phyloP scores from a whole-genome alignment of 1,284 basidiomycete species.

The Cryptococcus hybrid region DNA sequence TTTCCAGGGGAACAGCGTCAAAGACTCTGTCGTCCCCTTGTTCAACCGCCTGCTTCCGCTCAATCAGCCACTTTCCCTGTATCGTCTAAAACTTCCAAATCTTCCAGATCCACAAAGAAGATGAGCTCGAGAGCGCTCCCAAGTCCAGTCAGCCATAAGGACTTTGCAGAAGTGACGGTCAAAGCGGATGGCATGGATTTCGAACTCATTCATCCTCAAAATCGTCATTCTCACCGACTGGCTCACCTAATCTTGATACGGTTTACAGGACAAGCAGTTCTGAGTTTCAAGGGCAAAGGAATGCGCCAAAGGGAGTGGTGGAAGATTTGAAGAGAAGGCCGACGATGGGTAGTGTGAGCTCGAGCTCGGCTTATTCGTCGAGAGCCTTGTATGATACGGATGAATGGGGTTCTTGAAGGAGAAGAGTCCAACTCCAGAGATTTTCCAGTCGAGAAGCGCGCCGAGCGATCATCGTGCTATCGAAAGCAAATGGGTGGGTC shows the following conservation, averaged over 20 bases:
- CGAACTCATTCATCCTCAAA: constrained; percentile 43
- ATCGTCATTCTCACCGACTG: background rate
- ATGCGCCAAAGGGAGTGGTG: no score
- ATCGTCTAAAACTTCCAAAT: constrained; percentile 2
- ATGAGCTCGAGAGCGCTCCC: constrained; percentile 10
- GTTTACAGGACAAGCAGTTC: background rate
- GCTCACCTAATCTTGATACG: background rate
- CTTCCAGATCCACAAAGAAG: constrained; percentile 20
- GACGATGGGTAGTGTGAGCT: no score
- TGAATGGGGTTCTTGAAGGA: constrained; percentile 48
- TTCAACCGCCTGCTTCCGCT: constrained; percentile 15
- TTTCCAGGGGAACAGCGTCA: constrained; percentile 1
- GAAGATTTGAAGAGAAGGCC: no score
- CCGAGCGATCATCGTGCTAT: constrained; percentile 31
- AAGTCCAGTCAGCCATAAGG: constrained; percentile 40
- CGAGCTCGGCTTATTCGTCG: no score
- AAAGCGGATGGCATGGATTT: constrained; percentile 48
- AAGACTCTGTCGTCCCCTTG: constrained; percentile 12
- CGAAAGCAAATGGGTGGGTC: constrained; percentile 47
- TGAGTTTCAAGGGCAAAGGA: no score
- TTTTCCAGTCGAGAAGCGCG: constrained; percentile 33
- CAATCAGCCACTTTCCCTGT: constrained; percentile 30
- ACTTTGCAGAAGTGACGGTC: constrained; percentile 42
- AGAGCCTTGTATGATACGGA: constrained; percentile 29
- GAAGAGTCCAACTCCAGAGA: constrained; percentile 33